Conservation (phyloP, 2,329 filamentous ascomycete genomes). For the Hirsutella minnesotensis region DNA sequence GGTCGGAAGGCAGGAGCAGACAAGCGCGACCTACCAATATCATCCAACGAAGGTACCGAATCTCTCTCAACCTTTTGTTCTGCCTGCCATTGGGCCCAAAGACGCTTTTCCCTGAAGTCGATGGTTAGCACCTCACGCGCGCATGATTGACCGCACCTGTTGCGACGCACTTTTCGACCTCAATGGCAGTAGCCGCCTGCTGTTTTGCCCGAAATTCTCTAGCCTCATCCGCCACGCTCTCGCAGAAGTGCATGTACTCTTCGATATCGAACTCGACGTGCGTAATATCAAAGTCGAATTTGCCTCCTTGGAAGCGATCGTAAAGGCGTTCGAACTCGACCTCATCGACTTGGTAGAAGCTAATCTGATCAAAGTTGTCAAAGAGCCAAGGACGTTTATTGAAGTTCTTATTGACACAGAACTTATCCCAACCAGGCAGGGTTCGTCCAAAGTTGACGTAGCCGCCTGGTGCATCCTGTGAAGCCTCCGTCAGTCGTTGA, state of each 20-base stretch:
- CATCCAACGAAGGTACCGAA: neutral
- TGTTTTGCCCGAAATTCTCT: slow-evolving; percentile 4
- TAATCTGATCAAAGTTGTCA: slow-evolving; percentile 20
- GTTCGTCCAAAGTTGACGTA: slow-evolving; percentile 20
- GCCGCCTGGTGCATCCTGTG: slow-evolving; percentile 14
- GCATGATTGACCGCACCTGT: neutral
- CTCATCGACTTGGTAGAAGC: slow-evolving; percentile 16
- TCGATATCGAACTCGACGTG: slow-evolving; percentile 15
- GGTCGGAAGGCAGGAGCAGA: neutral
- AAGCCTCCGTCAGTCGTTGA: neutral
- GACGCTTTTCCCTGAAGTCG: slow-evolving; percentile 5
- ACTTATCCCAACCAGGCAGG: slow-evolving; percentile 19
- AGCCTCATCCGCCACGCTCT: slow-evolving; percentile 7
- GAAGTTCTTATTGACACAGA: slow-evolving; percentile 2
- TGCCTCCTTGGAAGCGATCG: slow-evolving; percentile 14
- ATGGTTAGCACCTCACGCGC: neutral
- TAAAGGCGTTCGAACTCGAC: slow-evolving; percentile 16
- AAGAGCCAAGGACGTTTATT: slow-evolving; percentile 19
- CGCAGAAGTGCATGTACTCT: slow-evolving; percentile 5
- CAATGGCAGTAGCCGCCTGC: slow-evolving; percentile 7
- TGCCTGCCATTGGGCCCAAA: slow-evolving; percentile 17
- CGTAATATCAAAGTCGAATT: slow-evolving; percentile 13
- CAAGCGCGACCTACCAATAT: neutral
- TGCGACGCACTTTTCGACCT: slow-evolving; percentile 12
- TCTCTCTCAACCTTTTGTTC: slow-evolving; percentile 10